phyloP scores from a whole-genome alignment of 116 monocot genomes.

The Cymodocea nodosa region DNA sequence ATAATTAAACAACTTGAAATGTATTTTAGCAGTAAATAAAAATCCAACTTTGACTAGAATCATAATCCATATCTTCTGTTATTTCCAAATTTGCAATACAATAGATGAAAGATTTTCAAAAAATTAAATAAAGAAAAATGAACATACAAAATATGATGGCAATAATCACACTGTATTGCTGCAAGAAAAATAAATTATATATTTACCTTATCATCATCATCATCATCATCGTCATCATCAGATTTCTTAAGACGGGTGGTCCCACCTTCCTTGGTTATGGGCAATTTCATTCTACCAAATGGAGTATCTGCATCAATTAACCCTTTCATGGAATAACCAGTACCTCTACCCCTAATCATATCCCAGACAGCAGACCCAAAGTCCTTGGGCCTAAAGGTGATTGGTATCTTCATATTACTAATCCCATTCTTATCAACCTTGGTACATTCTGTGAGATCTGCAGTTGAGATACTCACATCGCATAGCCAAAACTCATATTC shows the following conservation, averaged over 20 bases:
- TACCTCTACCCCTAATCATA: constrained; percentile 93
- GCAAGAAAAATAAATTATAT: too few species aligned
- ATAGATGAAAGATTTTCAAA: too few species aligned
- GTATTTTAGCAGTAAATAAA: too few species aligned
- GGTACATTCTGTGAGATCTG: constrained; percentile 51
- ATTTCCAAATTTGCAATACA: too few species aligned
- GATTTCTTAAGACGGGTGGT: constrained; percentile 79
- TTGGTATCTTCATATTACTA: constrained; percentile 58
- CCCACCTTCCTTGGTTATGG: constrained; percentile 81
- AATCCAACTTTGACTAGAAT: too few species aligned
- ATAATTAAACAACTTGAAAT: too few species aligned
- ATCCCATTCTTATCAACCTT: constrained; percentile 80
- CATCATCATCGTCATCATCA: constrained; percentile 45
- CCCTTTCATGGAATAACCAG: constrained; percentile 87
- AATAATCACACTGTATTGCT: too few species aligned
- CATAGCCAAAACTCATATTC: constrained; percentile 86
- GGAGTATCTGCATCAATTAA: constrained; percentile 81
- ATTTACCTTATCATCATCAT: neutral
- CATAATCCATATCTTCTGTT: too few species aligned
- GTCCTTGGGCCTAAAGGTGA: constrained; percentile 85
- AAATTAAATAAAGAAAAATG: too few species aligned
- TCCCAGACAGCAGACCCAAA: constrained; percentile 98
- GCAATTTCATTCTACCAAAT: constrained; percentile 26
- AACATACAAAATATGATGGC: too few species aligned
- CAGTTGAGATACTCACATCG: constrained; percentile 65